Percentiles rank a stretch among this genome's conserved stretches.
Evolutionary conservation across 2,329 filamentous ascomycete species (phyloP).

Genomic region (Fusarium albosuccineum): DNA sequence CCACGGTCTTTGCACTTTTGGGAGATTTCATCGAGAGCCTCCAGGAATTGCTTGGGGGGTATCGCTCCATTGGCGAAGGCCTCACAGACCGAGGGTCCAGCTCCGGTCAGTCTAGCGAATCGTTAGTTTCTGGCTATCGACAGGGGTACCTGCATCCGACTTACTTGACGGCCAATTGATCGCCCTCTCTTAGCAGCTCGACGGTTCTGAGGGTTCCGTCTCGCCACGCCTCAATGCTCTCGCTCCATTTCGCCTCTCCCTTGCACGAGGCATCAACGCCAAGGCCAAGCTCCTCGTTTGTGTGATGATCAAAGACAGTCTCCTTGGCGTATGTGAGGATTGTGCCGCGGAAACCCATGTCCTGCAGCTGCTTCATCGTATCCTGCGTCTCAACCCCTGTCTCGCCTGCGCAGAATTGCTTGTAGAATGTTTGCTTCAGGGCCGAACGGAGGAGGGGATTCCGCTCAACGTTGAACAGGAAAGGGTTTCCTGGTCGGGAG

Average conservation of each 20-base stretch:
- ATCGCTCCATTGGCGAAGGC: constrained; percentile 52
- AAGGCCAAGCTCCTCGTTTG: constrained; percentile 38
- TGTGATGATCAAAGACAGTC: constrained; percentile 56
- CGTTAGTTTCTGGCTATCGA: neutral
- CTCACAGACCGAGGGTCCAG: constrained; percentile 54
- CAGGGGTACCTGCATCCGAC: constrained; percentile 3
- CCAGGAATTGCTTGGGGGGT: constrained; percentile 57
- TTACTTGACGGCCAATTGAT: constrained; percentile 56
- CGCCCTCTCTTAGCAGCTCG: constrained; percentile 50
- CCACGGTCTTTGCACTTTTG: constrained; percentile 53
- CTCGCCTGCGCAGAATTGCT: constrained; percentile 70
- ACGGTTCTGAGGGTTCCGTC: constrained; percentile 50
- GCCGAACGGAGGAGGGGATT: constrained; percentile 63
- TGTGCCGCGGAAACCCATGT: constrained; percentile 66
- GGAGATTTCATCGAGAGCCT: constrained; percentile 57
- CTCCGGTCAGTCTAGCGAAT: constrained; percentile 55
- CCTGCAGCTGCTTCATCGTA: constrained; percentile 58
- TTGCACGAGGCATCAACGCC: constrained; percentile 54
- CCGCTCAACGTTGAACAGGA: constrained; percentile 59
- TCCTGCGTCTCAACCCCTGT: constrained; percentile 60
- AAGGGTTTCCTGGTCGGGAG: constrained; percentile 53
- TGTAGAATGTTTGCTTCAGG: constrained; percentile 64
- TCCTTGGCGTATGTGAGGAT: constrained; percentile 67
- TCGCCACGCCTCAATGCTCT: constrained; percentile 55
- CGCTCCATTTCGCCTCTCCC: constrained; percentile 54